Evolutionary conservation across 345 rosid genomes (phyloP).

Genomic region (Eucalyptus coolabah): DNA sequence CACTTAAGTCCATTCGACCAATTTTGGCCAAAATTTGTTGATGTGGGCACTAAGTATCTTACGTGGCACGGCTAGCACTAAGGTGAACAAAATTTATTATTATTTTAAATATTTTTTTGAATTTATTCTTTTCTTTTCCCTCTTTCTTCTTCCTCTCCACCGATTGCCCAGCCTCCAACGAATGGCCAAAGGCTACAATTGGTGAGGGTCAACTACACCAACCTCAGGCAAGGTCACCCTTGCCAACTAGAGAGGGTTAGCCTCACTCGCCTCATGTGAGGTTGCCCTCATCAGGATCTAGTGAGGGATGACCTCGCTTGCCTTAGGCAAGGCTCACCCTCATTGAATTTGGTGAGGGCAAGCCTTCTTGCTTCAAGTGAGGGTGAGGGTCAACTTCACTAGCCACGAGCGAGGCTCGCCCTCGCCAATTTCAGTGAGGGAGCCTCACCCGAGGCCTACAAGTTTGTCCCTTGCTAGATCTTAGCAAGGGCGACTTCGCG

Average conservation of each 20-base stretch:
- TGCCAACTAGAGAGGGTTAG: too few relatives aligned
- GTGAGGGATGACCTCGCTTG: rapidly evolving
- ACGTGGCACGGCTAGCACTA: rapidly evolving
- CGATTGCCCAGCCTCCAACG: rapidly evolving
- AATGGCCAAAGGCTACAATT: too few relatives aligned
- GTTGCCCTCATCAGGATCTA: rapidly evolving
- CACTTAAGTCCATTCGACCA: rapidly evolving
- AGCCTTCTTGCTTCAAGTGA: too few relatives aligned
- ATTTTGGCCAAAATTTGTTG: rapidly evolving
- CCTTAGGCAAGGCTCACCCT: rapidly evolving
- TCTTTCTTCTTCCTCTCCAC: too few relatives aligned
- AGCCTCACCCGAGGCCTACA: too few relatives aligned
- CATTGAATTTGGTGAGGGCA: rapidly evolving
- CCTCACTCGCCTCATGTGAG: too few relatives aligned
- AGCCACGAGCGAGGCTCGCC: rapidly evolving
- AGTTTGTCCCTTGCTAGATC: too few relatives aligned
- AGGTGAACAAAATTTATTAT: too few relatives aligned
- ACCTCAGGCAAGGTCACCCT: too few relatives aligned
- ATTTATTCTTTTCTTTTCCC: too few relatives aligned
- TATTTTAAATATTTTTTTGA: too few relatives aligned
- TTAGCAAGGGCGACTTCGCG: rapidly evolving
- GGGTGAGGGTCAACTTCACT: rapidly evolving
- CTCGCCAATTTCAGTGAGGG: too few relatives aligned
- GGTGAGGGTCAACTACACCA: rapidly evolving
- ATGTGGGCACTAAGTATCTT: rapidly evolving